These are phyloP conservation scores for Delphinella strobiligena DNA, from an alignment of 2,329 filamentous ascomycete species.

Conservation along the genomic window DNA sequence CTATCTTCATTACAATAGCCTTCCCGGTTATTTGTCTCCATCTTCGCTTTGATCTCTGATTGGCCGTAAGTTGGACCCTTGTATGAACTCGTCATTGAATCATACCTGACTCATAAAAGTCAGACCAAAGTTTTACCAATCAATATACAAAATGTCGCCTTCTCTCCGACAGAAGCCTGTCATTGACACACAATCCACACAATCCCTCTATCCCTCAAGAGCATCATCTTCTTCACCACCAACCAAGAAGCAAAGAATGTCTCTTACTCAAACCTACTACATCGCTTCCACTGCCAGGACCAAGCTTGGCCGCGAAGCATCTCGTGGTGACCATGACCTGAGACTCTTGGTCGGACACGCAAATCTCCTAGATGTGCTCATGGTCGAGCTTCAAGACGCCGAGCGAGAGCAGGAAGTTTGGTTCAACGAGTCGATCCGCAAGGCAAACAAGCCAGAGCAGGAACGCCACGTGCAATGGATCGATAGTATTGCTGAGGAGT, in stretches of 20 bases:
- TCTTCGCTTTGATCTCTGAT: background rate
- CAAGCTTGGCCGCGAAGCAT: conserved; percentile 90
- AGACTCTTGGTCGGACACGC: conserved; percentile 92
- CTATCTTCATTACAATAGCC: background rate
- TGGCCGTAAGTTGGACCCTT: conserved; percentile 6
- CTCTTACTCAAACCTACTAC: conserved; percentile 81
- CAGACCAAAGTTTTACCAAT: conserved; percentile 3
- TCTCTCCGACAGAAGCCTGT: conserved; percentile 27
- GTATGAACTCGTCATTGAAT: conserved; percentile 9
- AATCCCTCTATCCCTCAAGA: conserved; percentile 29
- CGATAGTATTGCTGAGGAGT: conserved; percentile 63
- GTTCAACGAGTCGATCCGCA: conserved; percentile 92
- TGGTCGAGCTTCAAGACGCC: conserved; percentile 82
- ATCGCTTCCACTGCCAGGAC: conserved; percentile 90
- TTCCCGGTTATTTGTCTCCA: no score
- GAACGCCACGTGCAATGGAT: conserved; percentile 75
- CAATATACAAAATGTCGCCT: conserved; percentile 31
- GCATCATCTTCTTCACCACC: background rate
- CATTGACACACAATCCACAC: conserved; percentile 14
- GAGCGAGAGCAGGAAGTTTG: conserved; percentile 92
- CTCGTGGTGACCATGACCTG: conserved; percentile 84
- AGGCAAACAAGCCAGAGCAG: conserved; percentile 51
- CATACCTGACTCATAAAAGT: conserved; percentile 3
- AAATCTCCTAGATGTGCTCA: conserved; percentile 92
- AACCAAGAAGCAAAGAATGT: background rate